Percentiles rank a stretch among this genome's conserved stretches.
phyloP scores from a whole-genome alignment of 2,329 filamentous ascomycete species.

The Aspergillus sp. region DNA sequence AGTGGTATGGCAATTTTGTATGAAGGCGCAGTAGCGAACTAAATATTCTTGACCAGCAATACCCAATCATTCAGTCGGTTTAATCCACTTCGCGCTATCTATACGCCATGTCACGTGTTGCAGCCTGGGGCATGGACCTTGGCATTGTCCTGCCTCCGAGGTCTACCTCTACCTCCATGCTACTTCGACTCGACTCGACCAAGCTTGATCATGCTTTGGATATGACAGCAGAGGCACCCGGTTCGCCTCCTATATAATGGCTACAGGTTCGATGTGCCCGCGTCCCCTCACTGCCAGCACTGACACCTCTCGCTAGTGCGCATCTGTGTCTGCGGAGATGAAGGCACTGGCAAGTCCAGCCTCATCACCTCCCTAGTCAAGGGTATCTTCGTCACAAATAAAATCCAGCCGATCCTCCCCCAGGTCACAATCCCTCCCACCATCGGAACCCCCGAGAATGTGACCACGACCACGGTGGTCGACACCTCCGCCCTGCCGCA shows the following conservation, averaged over 20 bases:
- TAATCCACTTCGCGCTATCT: too few species aligned
- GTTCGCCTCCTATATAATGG: conserved; percentile 10
- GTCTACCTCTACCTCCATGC: too few species aligned
- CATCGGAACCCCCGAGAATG: conserved; percentile 88
- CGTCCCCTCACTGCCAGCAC: background rate
- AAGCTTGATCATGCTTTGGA: too few species aligned
- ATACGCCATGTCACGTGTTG: too few species aligned
- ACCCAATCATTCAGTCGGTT: too few species aligned
- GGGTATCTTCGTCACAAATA: conserved; percentile 89
- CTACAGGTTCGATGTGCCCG: conserved; percentile 14
- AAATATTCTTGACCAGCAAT: too few species aligned
- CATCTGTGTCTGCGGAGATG: conserved; percentile 93
- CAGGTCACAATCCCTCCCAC: conserved; percentile 91
- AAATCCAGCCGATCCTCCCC: conserved; percentile 88
- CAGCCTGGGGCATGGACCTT: too few species aligned
- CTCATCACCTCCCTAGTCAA: conserved; percentile 94
- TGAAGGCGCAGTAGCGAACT: too few species aligned
- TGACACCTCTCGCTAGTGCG: conserved; percentile 49
- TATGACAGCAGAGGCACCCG: conserved; percentile 5
- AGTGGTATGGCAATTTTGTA: too few species aligned
- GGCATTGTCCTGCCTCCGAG: too few species aligned
- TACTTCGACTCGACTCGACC: too few species aligned
- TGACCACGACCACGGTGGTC: conserved; percentile 85
- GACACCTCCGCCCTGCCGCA: conserved; percentile 93
- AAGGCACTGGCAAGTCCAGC: conserved; percentile 88